These are phyloP conservation scores for Penicillium sp. DNA, from an alignment of 2,329 filamentous ascomycete genomes.

Conservation along the genomic window DNA sequence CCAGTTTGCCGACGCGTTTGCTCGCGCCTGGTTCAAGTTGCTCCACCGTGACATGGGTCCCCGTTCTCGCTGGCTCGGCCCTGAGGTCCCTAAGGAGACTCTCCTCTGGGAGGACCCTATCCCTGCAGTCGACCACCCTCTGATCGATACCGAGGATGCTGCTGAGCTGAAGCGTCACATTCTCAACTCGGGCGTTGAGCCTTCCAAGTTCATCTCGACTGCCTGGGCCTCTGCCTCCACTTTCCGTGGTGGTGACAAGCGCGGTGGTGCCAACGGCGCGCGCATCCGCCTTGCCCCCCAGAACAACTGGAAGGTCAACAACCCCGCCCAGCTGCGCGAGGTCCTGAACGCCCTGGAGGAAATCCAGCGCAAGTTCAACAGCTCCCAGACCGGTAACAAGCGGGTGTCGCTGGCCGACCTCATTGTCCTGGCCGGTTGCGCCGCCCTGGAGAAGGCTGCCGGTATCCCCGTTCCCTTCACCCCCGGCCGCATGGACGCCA, in stretches of 20 bases:
- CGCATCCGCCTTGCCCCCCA: constrained; percentile 74
- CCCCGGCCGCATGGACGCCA: constrained; percentile 71
- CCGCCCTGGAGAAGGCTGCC: constrained; percentile 72
- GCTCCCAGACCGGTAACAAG: constrained; percentile 56
- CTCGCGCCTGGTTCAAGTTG: constrained; percentile 80
- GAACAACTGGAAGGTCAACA: constrained; percentile 73
- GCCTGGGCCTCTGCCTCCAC: constrained; percentile 72
- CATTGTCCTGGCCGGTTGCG: constrained; percentile 72
- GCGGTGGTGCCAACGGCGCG: constrained; percentile 77
- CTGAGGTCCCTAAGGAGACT: constrained; percentile 69
- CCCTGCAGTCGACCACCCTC: constrained; percentile 58
- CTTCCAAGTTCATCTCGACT: constrained; percentile 63
- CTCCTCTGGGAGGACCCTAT: constrained; percentile 76
- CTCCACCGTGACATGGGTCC: constrained; percentile 79
- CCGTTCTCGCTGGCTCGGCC: constrained; percentile 68
- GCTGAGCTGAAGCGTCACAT: constrained; percentile 69
- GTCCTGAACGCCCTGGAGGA: constrained; percentile 63
- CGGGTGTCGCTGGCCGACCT: constrained; percentile 77
- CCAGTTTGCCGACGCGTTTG: constrained; percentile 68
- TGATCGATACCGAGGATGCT: constrained; percentile 65
- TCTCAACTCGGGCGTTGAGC: constrained; percentile 61
- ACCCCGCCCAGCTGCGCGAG: constrained; percentile 65
- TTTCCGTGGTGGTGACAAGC: constrained; percentile 77
- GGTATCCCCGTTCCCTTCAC: constrained; percentile 68
- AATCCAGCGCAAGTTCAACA: constrained; percentile 69